Evolutionary conservation across 208 protist species (phyloP).

Genomic region (Novymonas esmeraldas): DNA sequence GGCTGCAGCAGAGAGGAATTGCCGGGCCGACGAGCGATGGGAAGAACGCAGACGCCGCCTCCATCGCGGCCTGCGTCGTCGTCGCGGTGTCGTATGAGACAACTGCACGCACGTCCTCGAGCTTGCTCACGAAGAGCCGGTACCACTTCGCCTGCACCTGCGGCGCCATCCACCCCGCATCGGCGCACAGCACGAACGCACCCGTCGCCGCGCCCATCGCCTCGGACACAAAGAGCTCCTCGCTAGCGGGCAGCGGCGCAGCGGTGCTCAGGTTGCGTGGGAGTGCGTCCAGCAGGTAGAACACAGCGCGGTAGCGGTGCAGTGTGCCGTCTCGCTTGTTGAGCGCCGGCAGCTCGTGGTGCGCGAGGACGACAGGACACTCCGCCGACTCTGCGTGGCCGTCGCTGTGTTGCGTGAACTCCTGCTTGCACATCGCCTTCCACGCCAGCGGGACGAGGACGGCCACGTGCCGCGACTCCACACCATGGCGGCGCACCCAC

Average conservation of each 20-base stretch:
- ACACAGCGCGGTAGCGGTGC: slow-evolving; percentile 67
- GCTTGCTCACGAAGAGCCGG: slow-evolving; percentile 66
- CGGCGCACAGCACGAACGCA: slow-evolving; percentile 74
- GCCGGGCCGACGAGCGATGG: slow-evolving; percentile 62
- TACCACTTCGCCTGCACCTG: slow-evolving; percentile 61
- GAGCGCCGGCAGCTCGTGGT: slow-evolving; percentile 79
- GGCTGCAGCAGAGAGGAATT: slow-evolving; percentile 79
- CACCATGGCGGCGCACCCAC: slow-evolving; percentile 69
- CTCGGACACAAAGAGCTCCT: slow-evolving; percentile 40
- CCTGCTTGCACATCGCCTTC: slow-evolving; percentile 45
- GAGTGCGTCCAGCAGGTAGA: slow-evolving; percentile 69
- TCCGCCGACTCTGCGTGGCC: slow-evolving; percentile 15
- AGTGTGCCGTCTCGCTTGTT: slow-evolving; percentile 54
- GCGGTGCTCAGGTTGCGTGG: slow-evolving; percentile 20
- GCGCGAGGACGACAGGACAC: slow-evolving; percentile 58
- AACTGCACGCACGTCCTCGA: slow-evolving; percentile 50
- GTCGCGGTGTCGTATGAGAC: slow-evolving; percentile 37
- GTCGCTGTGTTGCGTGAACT: slow-evolving; percentile 34
- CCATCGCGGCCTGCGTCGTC: slow-evolving; percentile 8
- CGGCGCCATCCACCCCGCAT: slow-evolving; percentile 74
- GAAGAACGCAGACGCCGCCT: slow-evolving; percentile 29
- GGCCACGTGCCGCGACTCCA: slow-evolving; percentile 44
- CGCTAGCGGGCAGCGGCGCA: slow-evolving; percentile 27
- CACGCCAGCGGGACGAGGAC: slow-evolving; percentile 70
- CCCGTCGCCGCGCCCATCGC: slow-evolving; percentile 54